Base-by-base conservation (phyloP, 306 rosid species). In the Vicia sativa region DNA sequence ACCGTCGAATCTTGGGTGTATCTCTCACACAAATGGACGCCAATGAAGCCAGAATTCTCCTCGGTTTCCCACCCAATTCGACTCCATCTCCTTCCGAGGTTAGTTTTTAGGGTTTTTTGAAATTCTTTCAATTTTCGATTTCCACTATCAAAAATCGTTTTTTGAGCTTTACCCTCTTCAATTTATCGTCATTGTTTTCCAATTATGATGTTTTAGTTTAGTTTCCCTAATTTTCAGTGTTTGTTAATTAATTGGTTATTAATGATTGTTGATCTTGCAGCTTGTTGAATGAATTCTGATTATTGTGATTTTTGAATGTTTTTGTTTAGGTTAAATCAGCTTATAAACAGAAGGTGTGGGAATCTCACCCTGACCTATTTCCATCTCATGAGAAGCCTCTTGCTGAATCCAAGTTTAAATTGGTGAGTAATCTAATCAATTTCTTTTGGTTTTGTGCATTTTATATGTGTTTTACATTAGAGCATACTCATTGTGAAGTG, bases 281-380 rank as follows among this genome's bases (percentile, higher is more conserved):
- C 37, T 31, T 31, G 37, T 31, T 31, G 37, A 31, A 31, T 31
- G 37, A 31, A 34, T 34, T 2, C 38, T 34, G 38, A 13, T 45
- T 25, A 25, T 25, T 25, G 3, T 25, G 9, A n/a, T n/a, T 15
- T 18, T 9, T 49, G 19, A 6, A 15, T 46, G 21, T 50, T 18
- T 41, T 28, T 68, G 44, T 73, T 67, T 39, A 89, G 96, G 84
- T 89, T 11, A 89, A 89, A 83, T 80, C 83, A 60, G 96, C 90
- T 59, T 89, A 89, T 78, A 84, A 53, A 67, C 85, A 70, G 83
- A 89, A 75, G 82, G 90, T 87, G 26, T 89, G 96, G 96, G 90
- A 89, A 69, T 79, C 87, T 73, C 96, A 89, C 76, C 92, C 96
- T 48, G 96, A 87, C 68, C 76, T 87, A 34, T 89, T 86, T 76